phyloP scores from a whole-genome alignment of 306 rosid genomes.

The Benincasa hispida region DNA sequence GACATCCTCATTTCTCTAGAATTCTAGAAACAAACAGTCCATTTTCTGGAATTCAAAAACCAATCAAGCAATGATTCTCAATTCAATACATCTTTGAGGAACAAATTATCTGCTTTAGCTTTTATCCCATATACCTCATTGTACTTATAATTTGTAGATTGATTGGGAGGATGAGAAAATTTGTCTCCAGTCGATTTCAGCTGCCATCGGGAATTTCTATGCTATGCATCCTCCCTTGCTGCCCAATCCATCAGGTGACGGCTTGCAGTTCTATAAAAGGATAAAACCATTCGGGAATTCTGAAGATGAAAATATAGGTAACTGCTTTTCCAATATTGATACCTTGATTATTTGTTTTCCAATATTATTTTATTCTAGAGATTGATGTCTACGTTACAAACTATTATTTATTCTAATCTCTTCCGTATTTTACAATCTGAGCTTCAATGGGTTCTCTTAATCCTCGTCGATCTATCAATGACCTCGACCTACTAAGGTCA shows the following conservation, averaged over 20 bases:
- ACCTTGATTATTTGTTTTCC: background rate
- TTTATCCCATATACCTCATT: background rate
- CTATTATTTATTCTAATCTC: background rate
- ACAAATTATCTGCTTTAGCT: background rate
- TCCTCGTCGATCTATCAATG: background rate
- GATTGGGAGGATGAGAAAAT: slow-evolving; percentile 79
- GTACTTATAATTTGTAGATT: slow-evolving; percentile 26
- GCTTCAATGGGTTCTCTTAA: background rate
- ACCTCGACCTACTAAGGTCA: background rate
- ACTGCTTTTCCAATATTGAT: background rate
- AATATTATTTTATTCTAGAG: background rate
- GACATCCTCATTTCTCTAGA: background rate
- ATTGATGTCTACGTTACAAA: background rate
- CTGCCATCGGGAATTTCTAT: slow-evolving; percentile 79
- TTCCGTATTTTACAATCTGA: background rate
- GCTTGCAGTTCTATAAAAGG: slow-evolving; percentile 50
- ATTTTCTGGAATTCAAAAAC: background rate
- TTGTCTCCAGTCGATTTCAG: slow-evolving; percentile 67
- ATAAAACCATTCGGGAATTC: slow-evolving; percentile 25
- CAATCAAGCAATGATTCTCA: background rate
- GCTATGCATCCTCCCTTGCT: slow-evolving; percentile 88
- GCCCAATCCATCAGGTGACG: slow-evolving; percentile 79
- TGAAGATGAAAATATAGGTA: slow-evolving; percentile 34
- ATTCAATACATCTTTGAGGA: background rate
- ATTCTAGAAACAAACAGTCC: background rate